Conservation (phyloP, 2,329 filamentous ascomycete genomes). For the Didymella sp. region DNA sequence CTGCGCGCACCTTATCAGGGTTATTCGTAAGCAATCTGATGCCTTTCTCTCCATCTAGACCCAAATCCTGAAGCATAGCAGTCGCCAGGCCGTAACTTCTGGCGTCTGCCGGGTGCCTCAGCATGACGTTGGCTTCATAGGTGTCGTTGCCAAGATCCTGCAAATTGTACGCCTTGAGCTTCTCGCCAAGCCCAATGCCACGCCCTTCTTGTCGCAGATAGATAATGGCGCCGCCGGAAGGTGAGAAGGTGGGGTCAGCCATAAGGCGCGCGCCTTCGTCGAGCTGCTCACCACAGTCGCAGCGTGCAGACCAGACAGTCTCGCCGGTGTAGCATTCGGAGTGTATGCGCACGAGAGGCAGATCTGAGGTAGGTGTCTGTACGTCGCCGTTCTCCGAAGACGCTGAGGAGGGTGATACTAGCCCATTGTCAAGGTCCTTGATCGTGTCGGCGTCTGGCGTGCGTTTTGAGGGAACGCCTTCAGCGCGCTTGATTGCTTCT, state of each 20-base stretch:
- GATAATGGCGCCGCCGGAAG: constrained; percentile 84
- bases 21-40: constrained; percentile 93
- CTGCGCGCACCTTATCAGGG: constrained; percentile 92
- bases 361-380: constrained; percentile 42
- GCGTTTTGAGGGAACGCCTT: constrained; percentile 35
- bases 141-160: constrained; percentile 98
- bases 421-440: constrained; percentile 18
- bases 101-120: constrained; percentile 93
- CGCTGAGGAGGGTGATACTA: constrained; percentile 28
- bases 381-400: constrained; percentile 42
- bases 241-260: constrained; percentile 68
- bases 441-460: constrained; percentile 15
- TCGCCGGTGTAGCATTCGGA: constrained; percentile 99
- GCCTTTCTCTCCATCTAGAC: constrained; percentile 70
- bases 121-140: constrained; percentile 89
- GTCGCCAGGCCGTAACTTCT: constrained; percentile 96
- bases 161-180: constrained; percentile 96
- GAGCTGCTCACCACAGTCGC: constrained; percentile 96
- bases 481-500: constrained; percentile 57
- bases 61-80: constrained; percentile 88
- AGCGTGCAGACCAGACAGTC: constrained; percentile 96
- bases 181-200: constrained; percentile 92
- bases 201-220: constrained; percentile 96
- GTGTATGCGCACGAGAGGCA: constrained; percentile 91
- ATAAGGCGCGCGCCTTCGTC: constrained; percentile 95